phyloP scores from a whole-genome alignment of 495 filamentous ascomycete species.

The Penicillium cosmopolitanum region DNA sequence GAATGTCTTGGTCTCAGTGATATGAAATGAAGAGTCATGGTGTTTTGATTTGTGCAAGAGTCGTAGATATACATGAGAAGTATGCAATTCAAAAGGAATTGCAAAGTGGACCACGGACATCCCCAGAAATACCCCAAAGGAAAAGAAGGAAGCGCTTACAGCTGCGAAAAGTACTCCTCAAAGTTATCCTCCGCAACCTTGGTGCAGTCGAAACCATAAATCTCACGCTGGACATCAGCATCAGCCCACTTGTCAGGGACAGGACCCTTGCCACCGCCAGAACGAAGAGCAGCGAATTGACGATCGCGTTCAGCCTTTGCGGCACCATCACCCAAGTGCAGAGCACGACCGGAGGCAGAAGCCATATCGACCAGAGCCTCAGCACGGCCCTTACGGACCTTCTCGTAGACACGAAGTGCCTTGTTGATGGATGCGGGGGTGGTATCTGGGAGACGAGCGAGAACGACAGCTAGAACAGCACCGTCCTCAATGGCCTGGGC shows the following conservation, averaged over 20 bases:
- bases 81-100: constrained; percentile 8
- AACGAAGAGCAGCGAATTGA: constrained; percentile 60
- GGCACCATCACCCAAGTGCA: constrained; percentile 76
- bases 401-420: constrained; percentile 72
- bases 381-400: constrained; percentile 70
- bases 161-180: constrained; percentile 56
- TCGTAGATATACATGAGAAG: constrained; percentile 18
- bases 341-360: constrained; percentile 62
- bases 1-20: neutral
- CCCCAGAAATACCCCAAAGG: neutral
- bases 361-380: constrained; percentile 72
- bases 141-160: constrained; percentile 32
- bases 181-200: constrained; percentile 63
- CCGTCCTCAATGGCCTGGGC: constrained; percentile 86
- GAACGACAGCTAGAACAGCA: constrained; percentile 68
- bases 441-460: constrained; percentile 57
- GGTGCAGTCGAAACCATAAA: constrained; percentile 72
- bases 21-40: neutral
- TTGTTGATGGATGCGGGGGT: constrained; percentile 61
- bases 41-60: constrained; percentile 7
- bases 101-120: neutral
- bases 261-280: constrained; percentile 58
- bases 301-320: constrained; percentile 77
- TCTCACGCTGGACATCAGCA: constrained; percentile 75
- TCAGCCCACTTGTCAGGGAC: constrained; percentile 82